These are phyloP conservation scores for Psilocybe sp. DNA, from an alignment of 768 basidiomycete genomes.

Conservation along the genomic window DNA sequence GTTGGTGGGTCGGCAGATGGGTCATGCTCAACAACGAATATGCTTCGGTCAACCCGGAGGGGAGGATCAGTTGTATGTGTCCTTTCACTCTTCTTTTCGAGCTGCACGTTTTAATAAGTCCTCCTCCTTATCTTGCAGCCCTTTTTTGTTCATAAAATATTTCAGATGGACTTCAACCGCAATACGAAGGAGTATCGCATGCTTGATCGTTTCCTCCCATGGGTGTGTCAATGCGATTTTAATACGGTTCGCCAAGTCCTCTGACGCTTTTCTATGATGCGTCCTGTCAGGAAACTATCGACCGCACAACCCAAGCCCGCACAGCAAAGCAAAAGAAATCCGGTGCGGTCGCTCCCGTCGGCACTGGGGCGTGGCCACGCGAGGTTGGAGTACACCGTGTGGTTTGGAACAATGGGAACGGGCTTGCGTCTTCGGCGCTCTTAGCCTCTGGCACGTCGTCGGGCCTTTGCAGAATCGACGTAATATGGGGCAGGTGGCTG, in stretches of 20 bases:
- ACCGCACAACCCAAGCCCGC: constrained; percentile 37
- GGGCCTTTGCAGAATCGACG: constrained; percentile 85
- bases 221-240: constrained; percentile 36
- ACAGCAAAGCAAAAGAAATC: constrained; percentile 29
- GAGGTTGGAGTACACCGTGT: constrained; percentile 78
- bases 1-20: constrained; percentile 86
- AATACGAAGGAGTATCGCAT: constrained; percentile 75
- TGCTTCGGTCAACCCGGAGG: constrained; percentile 61
- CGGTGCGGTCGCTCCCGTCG: constrained; percentile 22
- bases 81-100: not conserved
- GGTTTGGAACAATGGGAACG: constrained; percentile 78
- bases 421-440: constrained; percentile 54
- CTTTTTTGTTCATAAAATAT: constrained; percentile 76
- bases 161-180: constrained; percentile 85
- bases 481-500: constrained; percentile 72
- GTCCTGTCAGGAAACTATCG: constrained; percentile 45
- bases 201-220: constrained; percentile 83
- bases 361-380: constrained; percentile 74
- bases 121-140: constrained; percentile 41
- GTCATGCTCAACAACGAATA: constrained; percentile 70
- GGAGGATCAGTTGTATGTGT: constrained; percentile 68
- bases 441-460: constrained; percentile 80
- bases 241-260: not conserved
- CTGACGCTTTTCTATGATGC: not conserved
- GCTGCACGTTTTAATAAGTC: not conserved